Base-by-base conservation (phyloP, 1,284 basidiomycete genomes). In the Marasmius tenuissimus region DNA sequence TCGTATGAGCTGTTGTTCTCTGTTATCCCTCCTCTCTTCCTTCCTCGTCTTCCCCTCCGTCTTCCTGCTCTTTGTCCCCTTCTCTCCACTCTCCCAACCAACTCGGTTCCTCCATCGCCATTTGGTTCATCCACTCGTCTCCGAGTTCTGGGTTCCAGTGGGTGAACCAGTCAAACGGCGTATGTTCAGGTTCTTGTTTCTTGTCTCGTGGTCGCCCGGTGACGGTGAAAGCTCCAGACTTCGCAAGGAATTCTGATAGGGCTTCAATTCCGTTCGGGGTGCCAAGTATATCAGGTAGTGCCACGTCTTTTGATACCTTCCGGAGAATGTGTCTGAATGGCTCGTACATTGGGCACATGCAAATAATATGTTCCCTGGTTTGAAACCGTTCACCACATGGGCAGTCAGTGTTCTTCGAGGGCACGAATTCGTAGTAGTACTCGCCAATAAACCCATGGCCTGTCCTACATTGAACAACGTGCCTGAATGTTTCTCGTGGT, bases 361-460 rank as follows among this genome's bases (percentile, higher is more conserved):
- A 50, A 0, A 76, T 62, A n/a, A 75, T 68, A 59, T 75, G 74
- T 60, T 69, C 67, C 22, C 71, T 58, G 1, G 72, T 68, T 58
- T 75, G 69, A 4, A 67, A 34, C 2, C 27, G n/a, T 48, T 67
- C 65, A 4, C 68, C 70, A 52, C 73, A 75, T n/a, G 71, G 67
- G 68, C 73, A 75, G 42, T 57, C 61, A 51, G 61, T 60, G 47
- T 57, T 16, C 62, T 71, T 67, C 35, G 54, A 52, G 11, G 69
- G 69, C 11, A 72, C 63, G 60, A 74, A 73, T 11, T 62, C 34
- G 4, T 37, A n/a, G 58, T 70, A 68, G 63, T 70, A 74, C 64
- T 73, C 70, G 47, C 73, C 71, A 18, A 62, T 65, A 66, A 69
- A 72, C 4, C 60, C 65, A 50, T 74, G 72, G 16, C 69, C 68